Percentiles rank a stretch among this genome's conserved stretches.
phyloP scores from a whole-genome alignment of 2,329 filamentous ascomycete species.

The Ophiostoma populinum region DNA sequence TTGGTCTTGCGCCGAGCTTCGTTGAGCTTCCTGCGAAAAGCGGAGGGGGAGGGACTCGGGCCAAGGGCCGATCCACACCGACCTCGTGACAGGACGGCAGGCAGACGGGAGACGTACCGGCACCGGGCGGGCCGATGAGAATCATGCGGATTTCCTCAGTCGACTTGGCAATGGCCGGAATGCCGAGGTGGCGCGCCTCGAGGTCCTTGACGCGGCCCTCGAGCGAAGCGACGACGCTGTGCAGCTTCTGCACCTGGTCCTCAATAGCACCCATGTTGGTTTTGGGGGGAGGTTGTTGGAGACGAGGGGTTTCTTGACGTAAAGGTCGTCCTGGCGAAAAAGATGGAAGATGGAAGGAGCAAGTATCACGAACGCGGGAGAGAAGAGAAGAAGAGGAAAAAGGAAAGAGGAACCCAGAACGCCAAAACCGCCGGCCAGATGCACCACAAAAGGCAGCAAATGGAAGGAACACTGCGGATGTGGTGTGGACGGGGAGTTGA shows the following conservation, averaged over 20 bases:
- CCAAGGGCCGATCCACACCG: neutral
- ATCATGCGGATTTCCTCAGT: conserved; percentile 77
- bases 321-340: no score
- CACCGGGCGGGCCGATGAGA: conserved; percentile 90
- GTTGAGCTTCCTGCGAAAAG: neutral
- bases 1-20: conserved; percentile 3
- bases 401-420: conserved; percentile 1
- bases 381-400: conserved; percentile 3
- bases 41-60: neutral
- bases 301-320: no score
- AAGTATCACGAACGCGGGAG: no score
- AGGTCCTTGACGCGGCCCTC: conserved; percentile 75
- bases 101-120: conserved; percentile 46
- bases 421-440: conserved; percentile 1
- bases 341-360: neutral
- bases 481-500: no score
- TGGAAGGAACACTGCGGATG: no score
- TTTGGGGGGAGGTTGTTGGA: neutral
- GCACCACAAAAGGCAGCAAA: conserved; percentile 3
- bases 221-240: conserved; percentile 66
- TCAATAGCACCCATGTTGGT: conserved; percentile 67
- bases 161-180: conserved; percentile 26
- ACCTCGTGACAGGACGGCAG: neutral
- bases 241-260: conserved; percentile 71
- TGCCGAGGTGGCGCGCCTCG: conserved; percentile 52